Base-by-base conservation (phyloP, 1,139 yeast genomes). In the Geotrichum siamense region DNA sequence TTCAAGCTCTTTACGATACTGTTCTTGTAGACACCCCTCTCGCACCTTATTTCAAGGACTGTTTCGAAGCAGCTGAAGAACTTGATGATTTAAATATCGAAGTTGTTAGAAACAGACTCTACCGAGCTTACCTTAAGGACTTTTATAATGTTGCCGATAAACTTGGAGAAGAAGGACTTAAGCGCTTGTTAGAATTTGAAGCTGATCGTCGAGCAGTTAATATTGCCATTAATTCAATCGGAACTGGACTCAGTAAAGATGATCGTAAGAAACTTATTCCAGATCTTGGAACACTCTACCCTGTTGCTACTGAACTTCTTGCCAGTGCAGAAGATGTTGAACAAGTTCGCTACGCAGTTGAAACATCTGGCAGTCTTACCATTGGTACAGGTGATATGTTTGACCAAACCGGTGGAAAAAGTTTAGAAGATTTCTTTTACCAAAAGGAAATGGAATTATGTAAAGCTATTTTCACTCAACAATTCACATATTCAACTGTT, bases 21-120 rank as follows among this genome's bases (percentile, higher is more conserved):
- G 98, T 93, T n/a, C 72, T 93, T 52, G 83, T 91, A 47, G 99
- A 93, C 65, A 91, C 98, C 8, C 98, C 98, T 9, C 74, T 93
- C 60, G 97, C 98, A 0, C 94, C 96, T 35, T 93, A 89, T 66
- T 91, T 93, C 71, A 82, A 86, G 61, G 85, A 82, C 60, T 85
- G 95, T 61, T 72, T 93, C 50, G 37, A 16, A 20, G 75, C 86
- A n/a, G 94, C 93, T 6, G 93, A 86, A 55, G 97, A 91, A 64
- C 75, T 93, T 62, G 96, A 89, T 60, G 99, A 93, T 63, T 72
- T 89, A 60, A 91, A 93, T 67, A 89, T 93, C 58, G 99, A 93
- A 64, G 83, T 93, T 55, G 79, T 93, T 51, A 78, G 97, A 66
- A 93, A 91, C 68, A 81, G 81, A 57, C 75, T 93, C 48, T 91